Percentiles rank a stretch among this genome's conserved stretches.
phyloP scores from a whole-genome alignment of 306 rosid genomes.

The Inga oerstediana region DNA sequence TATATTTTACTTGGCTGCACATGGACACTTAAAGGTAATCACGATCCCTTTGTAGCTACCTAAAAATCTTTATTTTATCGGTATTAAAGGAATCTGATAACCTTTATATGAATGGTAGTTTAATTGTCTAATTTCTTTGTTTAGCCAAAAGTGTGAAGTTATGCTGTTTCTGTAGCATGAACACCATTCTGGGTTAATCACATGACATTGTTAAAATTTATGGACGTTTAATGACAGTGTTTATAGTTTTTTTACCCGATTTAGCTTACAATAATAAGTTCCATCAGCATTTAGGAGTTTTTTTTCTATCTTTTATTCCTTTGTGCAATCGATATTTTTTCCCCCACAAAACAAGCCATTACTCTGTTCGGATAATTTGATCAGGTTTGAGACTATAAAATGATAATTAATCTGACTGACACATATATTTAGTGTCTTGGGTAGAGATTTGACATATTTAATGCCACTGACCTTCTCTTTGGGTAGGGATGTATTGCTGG shows the following conservation, averaged over 20 bases:
- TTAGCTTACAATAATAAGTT: slow-evolving; percentile 16
- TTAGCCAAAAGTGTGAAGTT: not conserved
- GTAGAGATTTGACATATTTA: slow-evolving; percentile 10
- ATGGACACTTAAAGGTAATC: not conserved
- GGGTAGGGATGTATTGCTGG: slow-evolving; percentile 74
- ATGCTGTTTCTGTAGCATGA: not conserved
- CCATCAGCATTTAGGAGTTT: not conserved
- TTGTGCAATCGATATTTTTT: not conserved
- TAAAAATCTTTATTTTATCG: not conserved
- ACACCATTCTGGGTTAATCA: not conserved
- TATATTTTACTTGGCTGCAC: not conserved
- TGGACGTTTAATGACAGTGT: not conserved
- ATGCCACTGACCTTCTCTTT: slow-evolving; percentile 18
- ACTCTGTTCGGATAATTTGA: not conserved
- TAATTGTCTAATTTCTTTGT: not conserved
- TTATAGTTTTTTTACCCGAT: slow-evolving; percentile 2
- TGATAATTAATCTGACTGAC: not conserved
- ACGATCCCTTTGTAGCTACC: not conserved
- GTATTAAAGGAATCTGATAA: not conserved
- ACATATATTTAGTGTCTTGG: not conserved
- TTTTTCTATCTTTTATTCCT: not conserved
- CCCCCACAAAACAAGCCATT: not conserved
- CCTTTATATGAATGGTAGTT: not conserved
- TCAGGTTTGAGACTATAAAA: not conserved
- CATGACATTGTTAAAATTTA: not conserved